These are phyloP conservation scores for Trichosporon coremiiforme DNA, from an alignment of 1,284 basidiomycete genomes.

Conservation along the genomic window DNA sequence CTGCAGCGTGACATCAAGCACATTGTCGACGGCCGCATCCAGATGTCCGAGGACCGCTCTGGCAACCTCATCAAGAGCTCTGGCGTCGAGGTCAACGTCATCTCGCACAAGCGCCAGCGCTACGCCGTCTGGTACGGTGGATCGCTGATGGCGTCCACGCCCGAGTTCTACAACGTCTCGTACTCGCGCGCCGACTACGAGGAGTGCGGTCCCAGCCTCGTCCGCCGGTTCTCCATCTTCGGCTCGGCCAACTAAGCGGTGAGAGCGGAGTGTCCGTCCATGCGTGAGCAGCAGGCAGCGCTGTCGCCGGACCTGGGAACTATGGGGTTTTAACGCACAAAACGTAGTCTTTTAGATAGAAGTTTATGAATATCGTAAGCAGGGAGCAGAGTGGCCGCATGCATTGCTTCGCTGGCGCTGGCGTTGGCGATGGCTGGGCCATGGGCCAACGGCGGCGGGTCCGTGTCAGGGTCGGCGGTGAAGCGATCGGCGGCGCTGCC, in stretches of 20 bases:
- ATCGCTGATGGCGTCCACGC: conserved; percentile 87
- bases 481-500: conserved; percentile 2
- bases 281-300: neutral
- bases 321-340: neutral
- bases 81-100: conserved; percentile 94
- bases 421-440: neutral
- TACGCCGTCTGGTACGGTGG: conserved; percentile 99
- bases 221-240: conserved; percentile 91
- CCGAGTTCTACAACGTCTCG: conserved; percentile 96
- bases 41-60: conserved; percentile 72
- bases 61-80: conserved; percentile 81
- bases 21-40: conserved; percentile 87
- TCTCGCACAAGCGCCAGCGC: conserved; percentile 96
- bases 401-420: neutral
- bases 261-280: neutral
- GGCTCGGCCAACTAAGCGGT: conserved; percentile 72
- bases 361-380: conserved; percentile 15
- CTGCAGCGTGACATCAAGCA: conserved; percentile 94
- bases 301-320: neutral
- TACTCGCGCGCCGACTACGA: conserved; percentile 98
- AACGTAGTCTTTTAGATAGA: conserved; percentile 16
- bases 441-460: neutral
- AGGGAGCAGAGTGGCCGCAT: neutral
- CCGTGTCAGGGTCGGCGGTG: neutral
- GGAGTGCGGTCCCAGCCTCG: conserved; percentile 94